Evolutionary conservation across 2,329 filamentous ascomycete species (phyloP), one percentile per base, ranked within the genome.

Genomic region (Phialophora expanda): DNA sequence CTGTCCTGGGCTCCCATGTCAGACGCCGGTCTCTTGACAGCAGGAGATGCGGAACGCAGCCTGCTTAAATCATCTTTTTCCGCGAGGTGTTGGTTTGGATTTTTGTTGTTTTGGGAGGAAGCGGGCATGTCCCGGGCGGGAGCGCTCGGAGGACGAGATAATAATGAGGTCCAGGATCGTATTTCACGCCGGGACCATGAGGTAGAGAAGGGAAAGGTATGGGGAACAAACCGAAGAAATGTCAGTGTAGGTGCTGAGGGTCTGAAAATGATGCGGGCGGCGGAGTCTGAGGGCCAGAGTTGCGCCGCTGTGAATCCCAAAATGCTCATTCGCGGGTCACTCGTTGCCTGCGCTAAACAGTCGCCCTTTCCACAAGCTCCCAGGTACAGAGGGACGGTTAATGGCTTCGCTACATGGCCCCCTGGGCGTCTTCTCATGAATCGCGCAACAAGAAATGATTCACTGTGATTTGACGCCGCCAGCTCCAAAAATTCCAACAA

Each of bases 11-110:
- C 80, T 68, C 85, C 83, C 83, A 86, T 84, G 67, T 83, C 82
- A 38, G 83, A 81, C 50, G 84, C 84, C 61, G 79, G 80, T 68
- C 84, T 79, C 75, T 87, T 87, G 5, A 76, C 66, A 30, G 84
- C 83, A 34, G 85, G 85, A 56, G 83, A 85, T 17, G 81, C 81
- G 32, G 82, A 82, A 63, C 84, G 66, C 65, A 72, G 71, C 50
- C 73, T 64, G 61, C 61, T 57, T 59, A 68, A 67, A 66, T 73
- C 71, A 72, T 72, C 69, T 68, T 69, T 70, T 69, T 64, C 66
- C 58, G 66, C 65, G 28, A 75, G 68, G 32, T 57, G 73, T 72
- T 69, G 65, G 62, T 62, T 68, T 70, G 56, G 70, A 69, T 28
- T 44, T 32, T 59, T 59, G 41, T 28, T 44, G 30, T 51, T 59